A percentile compares a stretch with the other conserved stretches of the same genome.
These are phyloP conservation scores for Lolium rigidum DNA, from an alignment of 176 grass and related monocot species.

Conservation along the genomic window DNA sequence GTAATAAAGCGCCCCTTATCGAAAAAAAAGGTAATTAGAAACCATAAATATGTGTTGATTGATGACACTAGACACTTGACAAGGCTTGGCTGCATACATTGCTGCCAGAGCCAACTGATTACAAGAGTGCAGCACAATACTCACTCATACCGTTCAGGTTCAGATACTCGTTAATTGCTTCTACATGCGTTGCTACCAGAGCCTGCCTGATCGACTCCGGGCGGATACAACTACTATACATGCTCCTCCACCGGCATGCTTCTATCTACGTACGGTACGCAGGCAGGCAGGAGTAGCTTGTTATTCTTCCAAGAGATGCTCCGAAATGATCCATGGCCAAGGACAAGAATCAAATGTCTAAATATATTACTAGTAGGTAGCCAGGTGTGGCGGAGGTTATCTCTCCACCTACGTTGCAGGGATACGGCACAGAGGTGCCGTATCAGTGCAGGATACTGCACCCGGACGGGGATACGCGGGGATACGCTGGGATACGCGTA, in stretches of 20 bases:
- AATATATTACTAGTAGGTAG: neutral
- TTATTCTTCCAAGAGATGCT: constrained; percentile 15
- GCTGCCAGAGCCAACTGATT: neutral
- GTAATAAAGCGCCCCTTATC: too few species aligned
- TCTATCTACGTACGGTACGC: neutral
- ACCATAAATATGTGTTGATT: constrained; percentile 22
- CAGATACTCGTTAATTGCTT: neutral
- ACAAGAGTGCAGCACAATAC: constrained; percentile 8
- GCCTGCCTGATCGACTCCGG: neutral
- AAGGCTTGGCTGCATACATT: neutral
- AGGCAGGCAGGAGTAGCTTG: neutral
- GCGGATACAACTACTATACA: neutral
- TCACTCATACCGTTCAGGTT: constrained; percentile 17
- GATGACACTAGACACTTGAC: neutral
- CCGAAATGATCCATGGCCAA: constrained; percentile 21
- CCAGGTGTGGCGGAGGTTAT: constrained; percentile 48
- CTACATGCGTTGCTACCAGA: neutral
- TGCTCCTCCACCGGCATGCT: neutral
- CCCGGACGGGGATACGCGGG: too few species aligned
- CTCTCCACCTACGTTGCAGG: constrained; percentile 52
- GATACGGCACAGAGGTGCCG: too few species aligned
- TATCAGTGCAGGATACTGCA: too few species aligned
- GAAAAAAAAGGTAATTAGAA: neutral
- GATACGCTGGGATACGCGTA: too few species aligned
- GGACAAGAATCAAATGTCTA: constrained; percentile 41